phyloP scores from a whole-genome alignment of 805 yeast species.

The Jamesozyma rosinii region DNA sequence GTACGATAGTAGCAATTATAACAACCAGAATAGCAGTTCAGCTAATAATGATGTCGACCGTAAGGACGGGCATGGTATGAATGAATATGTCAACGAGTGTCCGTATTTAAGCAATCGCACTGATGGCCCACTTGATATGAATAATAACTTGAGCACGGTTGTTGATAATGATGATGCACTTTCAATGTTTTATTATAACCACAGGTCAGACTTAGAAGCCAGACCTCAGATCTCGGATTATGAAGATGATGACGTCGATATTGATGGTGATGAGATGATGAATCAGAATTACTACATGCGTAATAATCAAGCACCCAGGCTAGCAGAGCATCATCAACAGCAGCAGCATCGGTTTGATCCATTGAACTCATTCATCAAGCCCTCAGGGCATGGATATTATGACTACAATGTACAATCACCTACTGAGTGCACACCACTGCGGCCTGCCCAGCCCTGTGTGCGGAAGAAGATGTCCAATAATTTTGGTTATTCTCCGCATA shows the following conservation, averaged over 20 bases:
- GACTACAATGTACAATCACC: slow-evolving; percentile 1
- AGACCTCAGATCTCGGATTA: slow-evolving; percentile 29
- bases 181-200: slow-evolving; percentile 30
- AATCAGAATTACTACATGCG: slow-evolving; percentile 1
- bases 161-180: slow-evolving; percentile 22
- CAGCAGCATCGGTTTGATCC: background rate
- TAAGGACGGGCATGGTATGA: background rate
- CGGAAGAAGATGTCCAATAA: slow-evolving; percentile 11
- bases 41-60: background rate
- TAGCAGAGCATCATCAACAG: background rate
- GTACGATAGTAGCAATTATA: slow-evolving; percentile 2
- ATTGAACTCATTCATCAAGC: background rate
- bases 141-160: background rate
- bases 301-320: background rate
- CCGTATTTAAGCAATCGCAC: background rate
- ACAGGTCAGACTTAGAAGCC: slow-evolving; percentile 24
- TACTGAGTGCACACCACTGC: slow-evolving; percentile 20
- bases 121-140: background rate
- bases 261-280: slow-evolving; percentile 6
- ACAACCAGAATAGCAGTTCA: background rate
- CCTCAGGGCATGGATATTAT: background rate
- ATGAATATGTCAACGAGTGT: background rate
- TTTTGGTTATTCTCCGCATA: slow-evolving; percentile 40
- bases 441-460: background rate
- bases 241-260: slow-evolving; percentile 19